Conservation (phyloP, 176 grass and related monocot species). For the Sorghum bicolor region DNA sequence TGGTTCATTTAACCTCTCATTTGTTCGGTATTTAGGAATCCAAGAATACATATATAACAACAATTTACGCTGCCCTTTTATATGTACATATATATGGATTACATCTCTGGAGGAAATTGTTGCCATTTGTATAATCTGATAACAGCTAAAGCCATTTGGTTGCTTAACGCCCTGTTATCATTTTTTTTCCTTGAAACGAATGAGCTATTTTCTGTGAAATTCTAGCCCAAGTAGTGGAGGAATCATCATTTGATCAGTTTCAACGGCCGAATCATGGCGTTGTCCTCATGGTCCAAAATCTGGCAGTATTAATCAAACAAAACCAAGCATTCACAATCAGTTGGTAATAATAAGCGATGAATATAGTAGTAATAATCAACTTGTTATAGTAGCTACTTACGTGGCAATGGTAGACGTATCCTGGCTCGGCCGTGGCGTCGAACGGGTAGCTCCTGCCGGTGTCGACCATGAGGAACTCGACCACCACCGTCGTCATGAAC, state of each 20-base stretch:
- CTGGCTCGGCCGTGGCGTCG: slow-evolving; percentile 66
- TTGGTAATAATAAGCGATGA: not conserved
- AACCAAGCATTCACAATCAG: not conserved
- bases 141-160: not conserved
- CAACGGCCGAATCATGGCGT: slow-evolving; percentile 64
- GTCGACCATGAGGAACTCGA: slow-evolving; percentile 66
- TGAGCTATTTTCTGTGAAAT: not conserved
- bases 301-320: slow-evolving; percentile 16
- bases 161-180: not conserved
- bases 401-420: slow-evolving; percentile 86
- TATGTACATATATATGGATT: not conserved
- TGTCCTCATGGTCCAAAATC: slow-evolving; percentile 79
- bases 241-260: slow-evolving; percentile 33
- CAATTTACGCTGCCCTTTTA: not conserved
- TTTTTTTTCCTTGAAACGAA: not conserved
- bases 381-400: not conserved
- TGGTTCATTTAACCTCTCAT: not conserved
- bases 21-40: not conserved
- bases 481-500: slow-evolving; percentile 54
- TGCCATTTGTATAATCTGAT: not conserved
- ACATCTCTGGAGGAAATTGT: not conserved
- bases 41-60: not conserved
- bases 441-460: slow-evolving; percentile 54
- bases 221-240: not conserved
- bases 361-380: too few species aligned